phyloP scores from a whole-genome alignment of 768 basidiomycete genomes.

The Austroboletus eburneus region DNA sequence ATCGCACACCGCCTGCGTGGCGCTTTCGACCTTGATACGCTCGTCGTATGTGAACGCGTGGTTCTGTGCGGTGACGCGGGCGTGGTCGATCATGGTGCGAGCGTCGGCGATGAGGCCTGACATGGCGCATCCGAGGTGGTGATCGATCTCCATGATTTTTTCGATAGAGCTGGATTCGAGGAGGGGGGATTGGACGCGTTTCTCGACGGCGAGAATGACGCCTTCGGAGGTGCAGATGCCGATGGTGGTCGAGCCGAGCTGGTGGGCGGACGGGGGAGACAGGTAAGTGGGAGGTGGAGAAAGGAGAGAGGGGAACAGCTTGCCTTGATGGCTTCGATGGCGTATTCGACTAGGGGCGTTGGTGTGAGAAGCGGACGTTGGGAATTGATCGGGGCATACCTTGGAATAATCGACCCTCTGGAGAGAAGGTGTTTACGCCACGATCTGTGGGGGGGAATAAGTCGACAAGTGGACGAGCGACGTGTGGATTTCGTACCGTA shows the following conservation, averaged over 20 bases:
- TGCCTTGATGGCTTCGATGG: conserved; percentile 98
- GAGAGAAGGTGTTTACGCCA: conserved; percentile 98
- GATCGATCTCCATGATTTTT: conserved; percentile 99
- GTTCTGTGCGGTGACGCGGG: conserved; percentile 92
- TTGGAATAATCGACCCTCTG: conserved; percentile 97
- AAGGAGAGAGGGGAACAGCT: background rate
- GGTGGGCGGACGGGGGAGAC: background rate
- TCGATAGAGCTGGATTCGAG: conserved; percentile 95
- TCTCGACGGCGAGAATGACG: conserved; percentile 93
- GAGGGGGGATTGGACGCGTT: conserved; percentile 95
- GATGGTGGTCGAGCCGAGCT: conserved; percentile 98
- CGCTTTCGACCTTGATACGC: conserved; percentile 94
- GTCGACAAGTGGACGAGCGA: background rate
- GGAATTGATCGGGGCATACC: conserved; percentile 42
- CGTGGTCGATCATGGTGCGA: conserved; percentile 99
- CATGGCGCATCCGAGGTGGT: conserved; percentile 97
- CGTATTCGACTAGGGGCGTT: conserved; percentile 80
- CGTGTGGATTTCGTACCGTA: conserved; percentile 52
- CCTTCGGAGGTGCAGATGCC: conserved; percentile 90
- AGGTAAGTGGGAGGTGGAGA: background rate
- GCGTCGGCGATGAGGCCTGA: conserved; percentile 96
- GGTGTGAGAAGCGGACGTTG: background rate
- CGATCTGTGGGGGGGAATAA: conserved; percentile 53
- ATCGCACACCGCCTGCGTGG: conserved; percentile 97
- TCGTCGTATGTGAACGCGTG: conserved; percentile 98